Percentiles rank a stretch among this genome's conserved stretches.
These are phyloP conservation scores for Metrosideros polymorpha DNA, from an alignment of 441 rosid genomes.

Conservation along the genomic window DNA sequence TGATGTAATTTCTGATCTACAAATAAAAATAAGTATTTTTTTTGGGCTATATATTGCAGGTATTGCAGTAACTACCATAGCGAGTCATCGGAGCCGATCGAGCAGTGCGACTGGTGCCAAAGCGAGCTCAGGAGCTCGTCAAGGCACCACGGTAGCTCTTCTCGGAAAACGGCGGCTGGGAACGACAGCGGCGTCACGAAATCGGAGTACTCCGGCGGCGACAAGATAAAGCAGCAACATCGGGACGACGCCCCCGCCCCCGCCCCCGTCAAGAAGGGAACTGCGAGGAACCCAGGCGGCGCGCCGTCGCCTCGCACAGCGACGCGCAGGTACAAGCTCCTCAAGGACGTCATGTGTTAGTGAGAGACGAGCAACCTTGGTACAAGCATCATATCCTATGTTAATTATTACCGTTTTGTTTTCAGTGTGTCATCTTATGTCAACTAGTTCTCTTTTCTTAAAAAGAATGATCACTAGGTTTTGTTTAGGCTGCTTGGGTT, in stretches of 20 bases:
- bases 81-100: slow-evolving; percentile 51
- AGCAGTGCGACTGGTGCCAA: slow-evolving; percentile 84
- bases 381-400: neutral
- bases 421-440: neutral
- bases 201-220: slow-evolving; percentile 52
- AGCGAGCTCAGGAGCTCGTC: slow-evolving; percentile 40
- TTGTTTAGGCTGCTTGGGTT: neutral
- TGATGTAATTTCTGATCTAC: neutral
- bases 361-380: neutral
- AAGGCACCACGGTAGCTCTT: slow-evolving; percentile 32
- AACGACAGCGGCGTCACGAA: slow-evolving; percentile 26
- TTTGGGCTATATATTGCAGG: slow-evolving; percentile 16
- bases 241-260: slow-evolving; percentile 17
- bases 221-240: slow-evolving; percentile 41
- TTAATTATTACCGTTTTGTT: neutral
- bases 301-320: slow-evolving; percentile 67
- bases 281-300: slow-evolving; percentile 24
- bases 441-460: no score
- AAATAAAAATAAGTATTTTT: neutral
- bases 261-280: slow-evolving; percentile 31
- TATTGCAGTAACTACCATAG: slow-evolving; percentile 83
- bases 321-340: slow-evolving; percentile 97
- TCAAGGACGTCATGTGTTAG: slow-evolving; percentile 94
- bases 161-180: slow-evolving; percentile 29
- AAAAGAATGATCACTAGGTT: neutral